Evolutionary conservation across 176 grass and related monocot species (phyloP).

Genomic region (Musa beccarii): DNA sequence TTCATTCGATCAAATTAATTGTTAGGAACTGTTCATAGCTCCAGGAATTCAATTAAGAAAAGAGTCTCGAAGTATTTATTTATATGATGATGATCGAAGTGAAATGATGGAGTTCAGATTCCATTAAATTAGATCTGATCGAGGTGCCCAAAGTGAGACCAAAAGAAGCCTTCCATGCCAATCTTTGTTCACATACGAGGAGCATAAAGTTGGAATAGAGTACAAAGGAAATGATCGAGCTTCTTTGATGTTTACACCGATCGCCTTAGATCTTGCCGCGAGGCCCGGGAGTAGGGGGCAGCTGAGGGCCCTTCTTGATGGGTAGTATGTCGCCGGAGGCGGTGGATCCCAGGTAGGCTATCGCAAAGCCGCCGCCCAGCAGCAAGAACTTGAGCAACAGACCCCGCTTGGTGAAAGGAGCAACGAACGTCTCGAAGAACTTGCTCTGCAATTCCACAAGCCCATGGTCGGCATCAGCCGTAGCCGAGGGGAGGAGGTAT

Average conservation of each 20-base stretch:
- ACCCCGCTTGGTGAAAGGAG: constrained; percentile 88
- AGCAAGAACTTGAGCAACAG: constrained; percentile 96
- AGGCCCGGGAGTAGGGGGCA: constrained; percentile 56
- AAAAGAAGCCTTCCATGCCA: too few species aligned
- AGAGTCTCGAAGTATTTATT: too few species aligned
- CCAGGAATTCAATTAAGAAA: too few species aligned
- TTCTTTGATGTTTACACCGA: not conserved
- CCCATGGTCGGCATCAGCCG: not conserved
- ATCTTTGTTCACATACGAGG: too few species aligned
- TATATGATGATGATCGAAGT: too few species aligned
- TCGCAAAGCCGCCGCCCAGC: constrained; percentile 55
- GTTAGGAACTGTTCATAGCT: not conserved
- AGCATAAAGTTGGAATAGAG: too few species aligned
- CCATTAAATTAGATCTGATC: too few species aligned
- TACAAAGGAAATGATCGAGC: not conserved
- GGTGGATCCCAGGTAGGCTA: constrained; percentile 66
- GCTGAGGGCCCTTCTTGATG: constrained; percentile 97
- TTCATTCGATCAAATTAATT: not conserved
- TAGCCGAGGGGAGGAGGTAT: too few species aligned
- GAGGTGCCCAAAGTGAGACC: too few species aligned
- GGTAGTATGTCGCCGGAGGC: constrained; percentile 68
- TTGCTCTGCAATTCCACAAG: constrained; percentile 60
- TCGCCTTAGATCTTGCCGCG: constrained; percentile 72
- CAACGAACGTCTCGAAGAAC: constrained; percentile 96
- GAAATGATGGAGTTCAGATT: too few species aligned